A percentile compares a stretch with the other conserved stretches of the same genome.
Conservation (phyloP, 768 basidiomycete genomes). For the Panaeolus cyanescens region DNA sequence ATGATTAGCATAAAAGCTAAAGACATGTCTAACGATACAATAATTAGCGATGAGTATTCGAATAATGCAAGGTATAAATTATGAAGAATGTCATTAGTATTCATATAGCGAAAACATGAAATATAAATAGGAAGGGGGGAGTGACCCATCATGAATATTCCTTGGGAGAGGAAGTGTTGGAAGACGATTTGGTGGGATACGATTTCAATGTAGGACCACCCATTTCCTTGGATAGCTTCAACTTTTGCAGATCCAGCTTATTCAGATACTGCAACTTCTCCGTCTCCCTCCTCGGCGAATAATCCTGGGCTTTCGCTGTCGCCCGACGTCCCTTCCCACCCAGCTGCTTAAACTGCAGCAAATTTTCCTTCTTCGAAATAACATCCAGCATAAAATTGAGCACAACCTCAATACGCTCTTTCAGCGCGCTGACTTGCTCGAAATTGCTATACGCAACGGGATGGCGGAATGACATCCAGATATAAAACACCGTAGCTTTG, state of each 20-base stretch:
- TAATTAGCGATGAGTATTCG: background rate
- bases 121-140: background rate
- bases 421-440: slow-evolving; percentile 49
- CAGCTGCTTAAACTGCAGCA: background rate
- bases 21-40: background rate
- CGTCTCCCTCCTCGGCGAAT: background rate
- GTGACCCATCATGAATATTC: background rate
- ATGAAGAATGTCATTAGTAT: background rate
- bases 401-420: slow-evolving; percentile 62
- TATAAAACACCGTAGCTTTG: slow-evolving; percentile 72
- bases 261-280: background rate
- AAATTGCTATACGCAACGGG: slow-evolving; percentile 67
- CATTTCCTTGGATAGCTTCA: background rate
- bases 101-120: background rate
- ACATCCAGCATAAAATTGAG: slow-evolving; percentile 64
- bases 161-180: background rate
- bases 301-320: background rate
- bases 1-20: too few relatives aligned
- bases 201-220: too few relatives aligned
- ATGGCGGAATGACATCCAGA: slow-evolving; percentile 81
- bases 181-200: background rate
- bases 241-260: background rate
- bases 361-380: slow-evolving; percentile 30
- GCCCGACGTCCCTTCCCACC: background rate
- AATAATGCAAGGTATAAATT: background rate